Evolutionary conservation across 352 stramenopile genomes (phyloP), one percentile per base, ranked within the genome.

Genomic region (Phytophthora pluvialis): DNA sequence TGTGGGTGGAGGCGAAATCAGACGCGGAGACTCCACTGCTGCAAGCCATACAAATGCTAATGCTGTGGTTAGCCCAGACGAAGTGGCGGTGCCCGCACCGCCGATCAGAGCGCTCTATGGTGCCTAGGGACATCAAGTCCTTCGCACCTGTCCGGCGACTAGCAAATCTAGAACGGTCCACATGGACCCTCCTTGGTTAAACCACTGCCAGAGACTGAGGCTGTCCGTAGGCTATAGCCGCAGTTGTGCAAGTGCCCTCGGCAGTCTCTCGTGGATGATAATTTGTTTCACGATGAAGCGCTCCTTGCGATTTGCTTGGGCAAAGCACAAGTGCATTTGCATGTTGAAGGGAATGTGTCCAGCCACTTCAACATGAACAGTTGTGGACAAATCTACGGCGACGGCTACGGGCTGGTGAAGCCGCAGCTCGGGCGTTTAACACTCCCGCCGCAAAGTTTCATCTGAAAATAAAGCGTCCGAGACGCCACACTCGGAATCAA

Each of bases 401-500:
- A 8, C 18, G 31, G 4, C n/a, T 11, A 48, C 39, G 25, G 15
- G 18, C 13, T 13, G 10, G 26, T 11, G 15, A 18, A 46, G 32
- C 54, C n/a, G 33, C 44, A 33, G 3, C 18, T 9, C 21, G 9
- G 44, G 6, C 1, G 13, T 40, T 55, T 57, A 57, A 36, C 57
- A 45, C 39, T 64, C 57, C 15, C 51, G 49, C 5, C 7, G 13
- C n/a, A 43, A 53, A 55, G 35, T 50, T 67, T 67, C 28, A 60
- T 21, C 9, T 56, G 29, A 54, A n/a, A n/a, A 54, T 48, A 49
- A 38, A 47, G 12, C 16, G 13, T 32, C 7, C 28, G 6, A 45
- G 42, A 48, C 55, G 40, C 28, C 35, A 60, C 16, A 54, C 10
- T 16, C 45, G 18, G n/a, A 72, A 68, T 63, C 42, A 40, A 52